Base-by-base conservation (phyloP, 1,139 yeast genomes). In the Yamadazyma pseudoaaseri region DNA sequence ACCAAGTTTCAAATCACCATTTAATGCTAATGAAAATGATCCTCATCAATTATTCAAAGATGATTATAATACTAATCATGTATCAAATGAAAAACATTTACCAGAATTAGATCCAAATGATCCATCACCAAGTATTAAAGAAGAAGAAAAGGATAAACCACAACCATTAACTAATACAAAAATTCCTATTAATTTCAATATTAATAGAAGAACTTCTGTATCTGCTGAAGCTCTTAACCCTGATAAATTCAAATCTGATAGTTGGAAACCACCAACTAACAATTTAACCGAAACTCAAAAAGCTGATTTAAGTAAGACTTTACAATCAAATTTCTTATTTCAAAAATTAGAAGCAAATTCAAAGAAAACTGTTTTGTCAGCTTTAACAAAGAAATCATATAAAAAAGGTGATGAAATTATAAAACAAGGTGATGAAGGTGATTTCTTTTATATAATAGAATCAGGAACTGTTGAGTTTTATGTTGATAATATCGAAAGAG, bases 381-480 rank as follows among this genome's bases (percentile, higher is more conserved):
- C 97, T 13, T 71, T 92, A 45, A 78, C 83, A 47, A 92, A 85
- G 54, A 85, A 84, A 52, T 61, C 64, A 33, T 78, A 81, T 33
- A 52, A 73, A 5, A 69, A 75, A 37, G 85, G 79, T 36, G 65
- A 78, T 8, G 80, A 77, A 46, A 83, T 92, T 43, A 90, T 92
- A 52, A 77, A 70, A 48, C 97, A 92, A 62, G 98, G 98, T 36
- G 97, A 89, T 54, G 96, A 86, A 56, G 98, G 98, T 47, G 97
- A 92, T 61, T 92, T 69, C 59, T 89, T 92, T 58, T 92, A 90
- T 60, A 81, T 92, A 35, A 80, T 92, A 40, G 97, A 92, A 62
- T 60, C 68, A 8, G 98, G 98, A 35, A 63, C 74, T 2, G 96
- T 92, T 35, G 94, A 86, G 44, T 89, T 81, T 52, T 75, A 73